phyloP scores from a whole-genome alignment of 2,329 filamentous ascomycete species.

The Parascedosporium putredinis region DNA sequence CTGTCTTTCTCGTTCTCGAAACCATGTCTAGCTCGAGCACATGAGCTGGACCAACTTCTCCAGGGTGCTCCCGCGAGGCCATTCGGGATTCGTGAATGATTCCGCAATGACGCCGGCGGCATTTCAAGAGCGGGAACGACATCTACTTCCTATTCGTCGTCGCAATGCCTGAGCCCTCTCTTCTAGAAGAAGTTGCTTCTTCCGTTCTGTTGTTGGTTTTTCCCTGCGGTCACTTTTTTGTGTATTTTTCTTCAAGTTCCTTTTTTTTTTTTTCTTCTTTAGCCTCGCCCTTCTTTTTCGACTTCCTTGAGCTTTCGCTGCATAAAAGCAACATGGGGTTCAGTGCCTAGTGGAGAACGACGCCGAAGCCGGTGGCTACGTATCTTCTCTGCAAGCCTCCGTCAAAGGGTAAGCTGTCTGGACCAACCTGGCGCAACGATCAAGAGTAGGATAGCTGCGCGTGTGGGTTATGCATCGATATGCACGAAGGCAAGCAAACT shows the following conservation, averaged over 20 bases:
- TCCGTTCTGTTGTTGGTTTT: not conserved
- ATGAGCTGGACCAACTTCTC: not conserved
- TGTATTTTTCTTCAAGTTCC: no score
- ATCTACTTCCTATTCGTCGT: not conserved
- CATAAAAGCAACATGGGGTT: not conserved
- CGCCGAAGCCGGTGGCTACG: not conserved
- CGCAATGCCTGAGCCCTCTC: not conserved
- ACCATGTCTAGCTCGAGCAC: not conserved
- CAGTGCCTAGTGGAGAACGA: not conserved
- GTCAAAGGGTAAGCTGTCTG: not conserved
- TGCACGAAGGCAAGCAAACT: not conserved
- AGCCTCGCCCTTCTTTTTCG: no score
- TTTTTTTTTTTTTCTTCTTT: no score
- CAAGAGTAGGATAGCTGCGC: not conserved
- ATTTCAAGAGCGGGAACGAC: not conserved
- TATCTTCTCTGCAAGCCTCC: not conserved
- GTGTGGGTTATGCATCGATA: not conserved
- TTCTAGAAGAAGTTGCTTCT: not conserved
- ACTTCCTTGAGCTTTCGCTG: not conserved
- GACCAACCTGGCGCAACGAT: not conserved
- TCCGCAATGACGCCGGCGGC: not conserved
- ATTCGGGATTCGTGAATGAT: not conserved
- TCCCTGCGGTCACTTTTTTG: no score
- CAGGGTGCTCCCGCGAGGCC: not conserved
- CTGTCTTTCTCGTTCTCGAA: not conserved